phyloP scores from a whole-genome alignment of 202 grass and related monocot genomes.

The Thinopyrum obtusiflorum region DNA sequence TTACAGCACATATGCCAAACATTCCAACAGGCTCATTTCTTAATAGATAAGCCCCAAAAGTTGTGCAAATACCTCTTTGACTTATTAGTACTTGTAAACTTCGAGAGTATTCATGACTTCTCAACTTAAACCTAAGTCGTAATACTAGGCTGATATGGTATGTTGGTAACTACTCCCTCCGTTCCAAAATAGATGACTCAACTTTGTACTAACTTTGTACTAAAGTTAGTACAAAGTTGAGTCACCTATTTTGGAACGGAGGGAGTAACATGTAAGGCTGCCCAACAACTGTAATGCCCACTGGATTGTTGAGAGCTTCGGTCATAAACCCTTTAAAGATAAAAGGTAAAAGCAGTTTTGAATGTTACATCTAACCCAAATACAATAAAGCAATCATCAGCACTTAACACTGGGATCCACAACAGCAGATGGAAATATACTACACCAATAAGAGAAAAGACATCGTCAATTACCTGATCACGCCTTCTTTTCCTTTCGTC shows the following conservation, averaged over 20 bases:
- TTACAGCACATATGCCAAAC: slow-evolving; percentile 3
- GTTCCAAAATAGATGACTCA: no score
- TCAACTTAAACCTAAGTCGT: background rate
- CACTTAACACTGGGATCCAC: background rate
- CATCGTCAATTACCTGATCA: slow-evolving; percentile 48
- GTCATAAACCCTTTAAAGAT: slow-evolving; percentile 5
- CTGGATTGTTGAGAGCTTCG: slow-evolving; percentile 7
- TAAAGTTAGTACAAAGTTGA: no score
- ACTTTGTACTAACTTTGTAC: no score
- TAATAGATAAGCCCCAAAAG: background rate
- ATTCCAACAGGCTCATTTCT: background rate
- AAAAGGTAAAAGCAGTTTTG: background rate
- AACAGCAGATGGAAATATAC: background rate
- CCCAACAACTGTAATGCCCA: background rate
- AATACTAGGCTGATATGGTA: slow-evolving; percentile 10
- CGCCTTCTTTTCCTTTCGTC: slow-evolving; percentile 96
- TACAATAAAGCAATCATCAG: background rate
- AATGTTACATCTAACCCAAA: background rate
- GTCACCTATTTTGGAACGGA: no score
- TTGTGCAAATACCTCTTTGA: background rate
- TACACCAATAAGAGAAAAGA: background rate
- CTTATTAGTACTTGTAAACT: background rate
- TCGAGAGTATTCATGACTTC: background rate
- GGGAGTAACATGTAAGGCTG: background rate
- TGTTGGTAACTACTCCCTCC: slow-evolving; percentile 18